These are phyloP conservation scores for Vachellia collinsii DNA, from an alignment of 306 rosid species.

Conservation along the genomic window DNA sequence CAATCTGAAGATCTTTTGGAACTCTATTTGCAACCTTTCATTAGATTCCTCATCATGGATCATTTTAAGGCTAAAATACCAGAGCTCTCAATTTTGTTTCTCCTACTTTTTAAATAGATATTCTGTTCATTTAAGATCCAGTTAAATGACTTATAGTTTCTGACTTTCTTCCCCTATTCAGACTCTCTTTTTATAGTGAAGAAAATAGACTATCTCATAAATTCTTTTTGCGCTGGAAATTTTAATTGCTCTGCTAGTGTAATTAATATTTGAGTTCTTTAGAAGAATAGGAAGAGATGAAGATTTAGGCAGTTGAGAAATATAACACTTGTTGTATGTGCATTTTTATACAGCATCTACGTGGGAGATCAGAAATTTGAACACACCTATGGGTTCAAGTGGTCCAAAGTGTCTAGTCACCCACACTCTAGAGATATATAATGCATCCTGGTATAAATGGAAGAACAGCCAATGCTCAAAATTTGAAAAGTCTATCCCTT, in stretches of 20 bases:
- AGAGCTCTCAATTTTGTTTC: not conserved
- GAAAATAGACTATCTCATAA: slow-evolving; percentile 10
- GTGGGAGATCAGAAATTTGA: slow-evolving; percentile 87
- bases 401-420: slow-evolving; percentile 73
- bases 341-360: slow-evolving; percentile 70
- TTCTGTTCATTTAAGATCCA: slow-evolving; percentile 10
- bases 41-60: slow-evolving; percentile 17
- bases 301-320: not conserved
- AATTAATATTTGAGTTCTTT: slow-evolving; percentile 13
- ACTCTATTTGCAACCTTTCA: not conserved
- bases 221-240: slow-evolving; percentile 17
- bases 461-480: slow-evolving; percentile 68
- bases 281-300: slow-evolving; percentile 21
- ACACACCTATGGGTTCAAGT: slow-evolving; percentile 67
- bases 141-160: slow-evolving; percentile 14
- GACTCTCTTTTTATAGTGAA: not conserved
- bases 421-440: slow-evolving; percentile 84
- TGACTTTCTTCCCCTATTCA: not conserved
- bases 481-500: slow-evolving; percentile 85
- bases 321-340: slow-evolving; percentile 12
- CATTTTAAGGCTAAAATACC: slow-evolving; percentile 8
- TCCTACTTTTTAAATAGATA: not conserved
- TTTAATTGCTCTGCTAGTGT: not conserved
- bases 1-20: not conserved
- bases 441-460: slow-evolving; percentile 78